Conservation (phyloP, 192 early-diverging fungal species). For the Backusella australiensis region DNA sequence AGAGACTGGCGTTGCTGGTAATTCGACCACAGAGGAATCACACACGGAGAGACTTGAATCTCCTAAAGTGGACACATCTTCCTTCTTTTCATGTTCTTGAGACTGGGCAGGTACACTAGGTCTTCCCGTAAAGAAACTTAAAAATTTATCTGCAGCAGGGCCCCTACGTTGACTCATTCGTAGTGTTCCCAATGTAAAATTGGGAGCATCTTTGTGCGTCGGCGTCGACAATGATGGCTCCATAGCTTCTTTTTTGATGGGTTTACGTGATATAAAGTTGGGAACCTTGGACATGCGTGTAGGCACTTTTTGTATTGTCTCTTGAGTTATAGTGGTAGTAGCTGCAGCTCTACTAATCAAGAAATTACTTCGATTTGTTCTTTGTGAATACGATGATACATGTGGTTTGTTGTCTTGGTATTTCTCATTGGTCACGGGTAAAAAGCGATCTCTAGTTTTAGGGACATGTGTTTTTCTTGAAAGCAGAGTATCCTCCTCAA, state of each 20-base stretch:
- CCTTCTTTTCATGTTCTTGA: neutral
- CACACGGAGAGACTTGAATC: neutral
- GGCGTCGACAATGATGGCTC: neutral
- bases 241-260: neutral
- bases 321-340: slow-evolving; percentile 12
- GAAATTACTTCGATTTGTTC: neutral
- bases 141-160: slow-evolving; percentile 9
- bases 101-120: neutral
- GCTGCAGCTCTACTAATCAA: neutral
- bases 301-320: neutral
- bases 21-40: neutral
- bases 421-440: neutral
- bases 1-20: neutral
- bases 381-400: neutral
- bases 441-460: neutral
- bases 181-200: neutral
- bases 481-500: neutral
- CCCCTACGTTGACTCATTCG: slow-evolving; percentile 10
- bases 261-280: slow-evolving; percentile 10
- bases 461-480: slow-evolving; percentile 6
- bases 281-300: slow-evolving; percentile 4
- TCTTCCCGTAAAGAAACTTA: slow-evolving; percentile 8
- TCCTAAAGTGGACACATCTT: neutral
- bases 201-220: neutral
- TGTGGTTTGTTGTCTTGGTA: neutral